Percentiles rank a stretch among this genome's conserved stretches.
Evolutionary conservation across 306 rosid species (phyloP).

Genomic region (Quercus variabilis): DNA sequence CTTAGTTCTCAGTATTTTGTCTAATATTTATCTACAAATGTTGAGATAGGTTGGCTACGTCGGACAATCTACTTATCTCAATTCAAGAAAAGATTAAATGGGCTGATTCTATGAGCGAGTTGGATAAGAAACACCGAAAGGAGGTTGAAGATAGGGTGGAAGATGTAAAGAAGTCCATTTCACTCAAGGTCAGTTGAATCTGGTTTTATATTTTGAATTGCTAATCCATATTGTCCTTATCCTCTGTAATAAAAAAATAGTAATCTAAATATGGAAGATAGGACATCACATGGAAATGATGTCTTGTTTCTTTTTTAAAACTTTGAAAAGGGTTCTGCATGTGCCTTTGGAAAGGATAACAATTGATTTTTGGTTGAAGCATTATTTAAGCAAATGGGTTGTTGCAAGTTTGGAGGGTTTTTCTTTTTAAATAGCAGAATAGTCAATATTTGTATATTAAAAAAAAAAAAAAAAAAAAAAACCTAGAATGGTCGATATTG

Average conservation of each 20-base stretch:
- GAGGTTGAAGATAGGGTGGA: constrained; percentile 86
- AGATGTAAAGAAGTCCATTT: constrained; percentile 77
- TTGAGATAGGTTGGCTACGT: constrained; percentile 71
- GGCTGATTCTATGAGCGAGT: constrained; percentile 85
- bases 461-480: too few relatives aligned
- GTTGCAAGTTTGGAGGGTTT: neutral
- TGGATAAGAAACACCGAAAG: constrained; percentile 79
- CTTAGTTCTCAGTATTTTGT: neutral
- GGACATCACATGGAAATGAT: neutral
- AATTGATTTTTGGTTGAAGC: neutral
- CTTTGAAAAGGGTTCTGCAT: neutral
- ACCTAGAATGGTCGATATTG: too few relatives aligned
- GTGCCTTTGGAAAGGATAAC: neutral
- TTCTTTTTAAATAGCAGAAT: too few relatives aligned
- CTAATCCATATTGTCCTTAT: neutral
- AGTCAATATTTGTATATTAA: neutral
- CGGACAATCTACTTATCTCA: constrained; percentile 73
- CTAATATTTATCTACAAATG: constrained; percentile 17
- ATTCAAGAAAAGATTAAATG: constrained; percentile 96
- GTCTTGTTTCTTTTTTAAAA: neutral
- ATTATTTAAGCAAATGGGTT: neutral
- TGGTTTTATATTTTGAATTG: constrained; percentile 24
- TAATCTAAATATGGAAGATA: neutral
- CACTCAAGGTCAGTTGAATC: constrained; percentile 86
- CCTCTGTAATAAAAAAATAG: neutral